These are phyloP conservation scores for Thelephora aurantiotincta DNA, from an alignment of 768 basidiomycete species.

Conservation along the genomic window DNA sequence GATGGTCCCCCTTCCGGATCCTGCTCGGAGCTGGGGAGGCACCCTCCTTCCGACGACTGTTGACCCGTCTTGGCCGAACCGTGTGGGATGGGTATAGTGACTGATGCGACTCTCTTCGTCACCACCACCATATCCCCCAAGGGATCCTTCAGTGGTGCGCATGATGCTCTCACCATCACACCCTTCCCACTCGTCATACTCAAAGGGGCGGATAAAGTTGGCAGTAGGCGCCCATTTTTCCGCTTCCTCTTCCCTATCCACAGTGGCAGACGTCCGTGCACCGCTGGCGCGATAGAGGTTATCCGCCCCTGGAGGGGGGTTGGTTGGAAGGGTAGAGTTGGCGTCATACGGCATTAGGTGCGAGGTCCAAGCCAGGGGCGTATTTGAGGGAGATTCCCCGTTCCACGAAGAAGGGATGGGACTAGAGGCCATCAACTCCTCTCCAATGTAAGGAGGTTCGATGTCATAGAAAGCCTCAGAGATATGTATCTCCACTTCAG, in stretches of 20 bases:
- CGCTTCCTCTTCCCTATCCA: too few relatives aligned
- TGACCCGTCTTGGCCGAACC: too few relatives aligned
- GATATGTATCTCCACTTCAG: slow-evolving; percentile 16
- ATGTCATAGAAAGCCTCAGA: slow-evolving; percentile 32
- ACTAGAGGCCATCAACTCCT: slow-evolving; percentile 14
- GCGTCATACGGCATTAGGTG: too few relatives aligned
- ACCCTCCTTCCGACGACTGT: too few relatives aligned
- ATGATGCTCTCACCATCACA: slow-evolving; percentile 1
- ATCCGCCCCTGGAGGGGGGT: too few relatives aligned
- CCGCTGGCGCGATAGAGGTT: too few relatives aligned
- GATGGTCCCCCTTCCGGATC: too few relatives aligned
- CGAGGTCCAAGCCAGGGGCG: background rate
- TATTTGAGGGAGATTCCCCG: slow-evolving; percentile 1
- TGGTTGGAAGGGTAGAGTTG: too few relatives aligned
- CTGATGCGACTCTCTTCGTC: background rate
- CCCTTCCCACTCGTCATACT: slow-evolving; percentile 12
- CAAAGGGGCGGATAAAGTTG: slow-evolving; percentile 18
- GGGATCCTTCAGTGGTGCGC: slow-evolving; percentile 3
- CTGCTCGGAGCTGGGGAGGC: too few relatives aligned
- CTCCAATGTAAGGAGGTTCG: slow-evolving; percentile 29
- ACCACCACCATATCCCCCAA: slow-evolving; percentile 1
- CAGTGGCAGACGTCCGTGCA: too few relatives aligned
- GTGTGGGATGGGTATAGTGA: too few relatives aligned
- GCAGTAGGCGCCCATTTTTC: slow-evolving; percentile 12
- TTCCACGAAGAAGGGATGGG: slow-evolving; percentile 12